Conservation (phyloP, 129 eudicot species). For the Mikania micrantha region DNA sequence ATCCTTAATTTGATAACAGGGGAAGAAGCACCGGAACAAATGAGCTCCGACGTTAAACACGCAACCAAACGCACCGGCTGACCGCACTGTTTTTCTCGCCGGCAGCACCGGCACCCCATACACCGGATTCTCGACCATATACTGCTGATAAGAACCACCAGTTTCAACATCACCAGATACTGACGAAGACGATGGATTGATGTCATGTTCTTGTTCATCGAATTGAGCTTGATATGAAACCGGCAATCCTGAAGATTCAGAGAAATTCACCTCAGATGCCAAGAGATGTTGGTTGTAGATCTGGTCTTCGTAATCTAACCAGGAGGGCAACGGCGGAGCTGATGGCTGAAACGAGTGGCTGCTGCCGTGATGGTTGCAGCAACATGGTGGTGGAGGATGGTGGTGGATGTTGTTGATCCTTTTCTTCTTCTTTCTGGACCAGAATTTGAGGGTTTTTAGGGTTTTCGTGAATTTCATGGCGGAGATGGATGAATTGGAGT, state of each 20-base stretch:
- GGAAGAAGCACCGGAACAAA: slow-evolving; percentile 46
- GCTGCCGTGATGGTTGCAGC: slow-evolving; percentile 24
- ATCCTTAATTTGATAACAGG: slow-evolving; percentile 41
- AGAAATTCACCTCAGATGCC: not conserved
- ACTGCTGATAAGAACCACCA: slow-evolving; percentile 34
- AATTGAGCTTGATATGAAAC: slow-evolving; percentile 18
- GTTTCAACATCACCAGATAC: slow-evolving; percentile 8
- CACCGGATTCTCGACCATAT: slow-evolving; percentile 35
- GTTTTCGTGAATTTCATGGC: slow-evolving; percentile 56
- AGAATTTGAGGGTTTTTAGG: slow-evolving; percentile 64
- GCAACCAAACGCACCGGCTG: slow-evolving; percentile 43
- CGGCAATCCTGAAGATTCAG: not conserved
- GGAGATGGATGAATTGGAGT: not conserved
- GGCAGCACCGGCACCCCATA: slow-evolving; percentile 25
- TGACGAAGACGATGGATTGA: not conserved
- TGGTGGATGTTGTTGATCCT: slow-evolving; percentile 7
- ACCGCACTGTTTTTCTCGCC: slow-evolving; percentile 26
- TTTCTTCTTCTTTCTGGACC: slow-evolving; percentile 59
- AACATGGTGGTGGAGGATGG: slow-evolving; percentile 17
- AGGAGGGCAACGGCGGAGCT: slow-evolving; percentile 60
- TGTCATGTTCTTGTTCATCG: slow-evolving; percentile 2
- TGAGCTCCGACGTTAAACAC: slow-evolving; percentile 36
- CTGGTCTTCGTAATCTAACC: slow-evolving; percentile 46
- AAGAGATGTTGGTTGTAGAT: slow-evolving; percentile 20
- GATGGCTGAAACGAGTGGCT: slow-evolving; percentile 41